Evolutionary conservation across 225 moss, liverwort and hornwort genomes (phyloP).

Genomic region (Straminergon stramineum): DNA sequence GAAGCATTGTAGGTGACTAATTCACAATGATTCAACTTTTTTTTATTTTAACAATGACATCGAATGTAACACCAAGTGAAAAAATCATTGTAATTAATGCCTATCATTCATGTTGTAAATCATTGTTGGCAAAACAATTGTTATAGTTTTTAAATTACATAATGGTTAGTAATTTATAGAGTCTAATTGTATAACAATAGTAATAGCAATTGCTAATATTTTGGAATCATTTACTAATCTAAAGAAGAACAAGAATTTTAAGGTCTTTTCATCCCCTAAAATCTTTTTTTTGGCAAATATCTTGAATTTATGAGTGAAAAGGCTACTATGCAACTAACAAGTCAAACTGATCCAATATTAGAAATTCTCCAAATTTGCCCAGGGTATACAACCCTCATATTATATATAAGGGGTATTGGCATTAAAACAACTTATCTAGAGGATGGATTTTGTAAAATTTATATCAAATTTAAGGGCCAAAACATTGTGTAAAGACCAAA

Average conservation of each 20-base stretch:
- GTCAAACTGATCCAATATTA: neutral
- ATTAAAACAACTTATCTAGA: no score
- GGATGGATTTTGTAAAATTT: no score
- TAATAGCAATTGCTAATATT: neutral
- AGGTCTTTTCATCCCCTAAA: neutral
- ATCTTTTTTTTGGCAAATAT: neutral
- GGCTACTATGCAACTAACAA: neutral
- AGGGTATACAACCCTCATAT: no score
- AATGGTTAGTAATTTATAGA: neutral
- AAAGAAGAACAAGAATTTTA: neutral
- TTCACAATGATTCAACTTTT: no score
- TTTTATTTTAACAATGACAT: no score
- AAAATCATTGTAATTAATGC: neutral
- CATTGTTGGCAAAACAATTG: neutral
- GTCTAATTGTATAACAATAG: neutral
- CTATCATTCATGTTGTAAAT: neutral
- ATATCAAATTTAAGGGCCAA: no score
- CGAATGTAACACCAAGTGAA: neutral
- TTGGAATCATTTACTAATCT: neutral
- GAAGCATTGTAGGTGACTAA: no score
- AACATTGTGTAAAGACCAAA: no score
- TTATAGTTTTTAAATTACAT: neutral
- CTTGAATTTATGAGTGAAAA: neutral
- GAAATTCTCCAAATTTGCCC: neutral
- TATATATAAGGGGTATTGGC: no score